These are phyloP conservation scores for Pogostemon cablin DNA, from an alignment of 257 asterid species.

Conservation along the genomic window DNA sequence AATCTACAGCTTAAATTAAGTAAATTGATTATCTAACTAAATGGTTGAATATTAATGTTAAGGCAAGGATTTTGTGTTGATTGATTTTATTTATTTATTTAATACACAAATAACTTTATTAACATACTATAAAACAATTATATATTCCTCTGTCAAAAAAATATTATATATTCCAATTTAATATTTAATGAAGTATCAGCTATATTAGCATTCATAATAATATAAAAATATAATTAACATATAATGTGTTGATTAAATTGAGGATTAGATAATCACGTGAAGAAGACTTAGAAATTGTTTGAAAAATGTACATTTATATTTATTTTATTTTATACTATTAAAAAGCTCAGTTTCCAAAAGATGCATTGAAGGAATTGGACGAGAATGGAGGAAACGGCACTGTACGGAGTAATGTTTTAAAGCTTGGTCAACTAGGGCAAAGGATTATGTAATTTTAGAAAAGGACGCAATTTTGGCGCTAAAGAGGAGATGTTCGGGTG, in stretches of 20 bases:
- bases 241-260: too few species aligned
- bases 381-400: conserved; percentile 26
- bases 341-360: background rate
- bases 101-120: too few species aligned
- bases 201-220: too few species aligned
- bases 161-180: too few species aligned
- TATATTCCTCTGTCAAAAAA: too few species aligned
- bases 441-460: background rate
- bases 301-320: background rate
- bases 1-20: conserved; percentile 3
- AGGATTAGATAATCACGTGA: background rate
- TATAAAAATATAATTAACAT: too few species aligned
- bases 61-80: background rate
- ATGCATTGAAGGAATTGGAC: conserved; percentile 15
- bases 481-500: conserved; percentile 17
- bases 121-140: too few species aligned
- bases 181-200: too few species aligned
- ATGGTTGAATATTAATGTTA: background rate
- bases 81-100: too few species aligned
- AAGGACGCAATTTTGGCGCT: conserved; percentile 46
- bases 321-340: too few species aligned
- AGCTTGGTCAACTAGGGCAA: conserved; percentile 33
- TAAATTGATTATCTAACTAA: conserved; percentile 2
- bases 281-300: background rate
- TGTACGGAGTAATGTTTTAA: conserved; percentile 25